Evolutionary conservation across 1,284 basidiomycete genomes (phyloP), one percentile per base, ranked within the genome.

Genomic region (Earliella scabrosa): DNA sequence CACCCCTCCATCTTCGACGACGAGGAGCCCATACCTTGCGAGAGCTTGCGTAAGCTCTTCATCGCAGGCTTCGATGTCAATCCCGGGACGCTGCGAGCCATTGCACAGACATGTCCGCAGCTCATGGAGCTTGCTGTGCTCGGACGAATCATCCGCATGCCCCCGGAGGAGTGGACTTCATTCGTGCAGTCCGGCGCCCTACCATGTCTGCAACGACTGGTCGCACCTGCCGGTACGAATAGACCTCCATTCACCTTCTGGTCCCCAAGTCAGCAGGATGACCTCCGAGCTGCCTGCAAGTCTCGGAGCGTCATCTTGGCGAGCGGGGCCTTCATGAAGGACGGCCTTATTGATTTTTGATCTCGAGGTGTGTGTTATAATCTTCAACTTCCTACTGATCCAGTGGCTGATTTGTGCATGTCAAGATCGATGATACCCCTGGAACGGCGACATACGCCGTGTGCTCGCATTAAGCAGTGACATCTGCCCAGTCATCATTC

Each of bases 61-160:
- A 66, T 75, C 20, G 67, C 79, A 5, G 79, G 79, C 11, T 65
- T 78, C 18, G 69, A 72, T 23, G 63, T 77, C 47, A 76, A 77
- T 52, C 53, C 58, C 7, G 74, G 69, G 13, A 69, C 68, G 7
- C 63, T 84, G 36, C 52, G 50, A 20, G 59, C 65, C 27, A 69
- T 84, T 3, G 63, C 64, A 9, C 65, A 68, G 41, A 61, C 66
- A 32, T 82, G 75, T 56, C 66, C 58, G n/a, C 68, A 71, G 38
- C 58, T 84, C 52, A 72, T 75, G 61, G 70, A 74, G 36, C 64
- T 84, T 40, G 66, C 64, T 7, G 67, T 83, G 21, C 64, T 65
- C 2, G 80, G 80, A 10, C 71, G 78, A 18, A 68, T 62, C 36
- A 67, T 75, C 9, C 67, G 69, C 34, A 58, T 81, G 20, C 60